Evolutionary conservation across 345 rosid species (phyloP).

Genomic region (Theobroma cacao): DNA sequence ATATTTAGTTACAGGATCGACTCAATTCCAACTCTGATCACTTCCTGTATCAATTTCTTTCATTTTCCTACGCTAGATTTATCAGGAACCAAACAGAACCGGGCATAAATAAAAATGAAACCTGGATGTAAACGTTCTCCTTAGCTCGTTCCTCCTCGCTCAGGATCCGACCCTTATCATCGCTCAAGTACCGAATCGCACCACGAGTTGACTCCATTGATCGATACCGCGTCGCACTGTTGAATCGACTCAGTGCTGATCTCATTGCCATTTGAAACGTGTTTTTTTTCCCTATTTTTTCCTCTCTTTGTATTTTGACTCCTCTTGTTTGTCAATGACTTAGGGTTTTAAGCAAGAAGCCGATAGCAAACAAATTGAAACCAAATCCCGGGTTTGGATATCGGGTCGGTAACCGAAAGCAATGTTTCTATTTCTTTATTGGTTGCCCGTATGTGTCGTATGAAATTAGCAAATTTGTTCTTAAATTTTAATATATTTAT

Average conservation of each 20-base stretch:
- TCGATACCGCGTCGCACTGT: constrained; percentile 27
- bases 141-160: constrained; percentile 87
- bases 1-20: too few relatives aligned
- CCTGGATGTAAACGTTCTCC: constrained; percentile 80
- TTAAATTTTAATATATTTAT: too few relatives aligned
- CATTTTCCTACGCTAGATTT: background rate
- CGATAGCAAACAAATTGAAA: background rate
- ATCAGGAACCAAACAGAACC: background rate
- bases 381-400: background rate
- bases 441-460: too few relatives aligned
- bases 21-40: background rate
- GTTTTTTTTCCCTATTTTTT: too few relatives aligned
- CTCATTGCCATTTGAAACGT: constrained; percentile 39
- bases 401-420: background rate
- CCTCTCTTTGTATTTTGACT: too few relatives aligned
- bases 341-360: background rate
- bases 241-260: constrained; percentile 32
- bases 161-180: constrained; percentile 63
- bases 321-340: background rate
- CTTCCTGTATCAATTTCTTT: background rate
- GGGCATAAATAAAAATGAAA: background rate
- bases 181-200: constrained; percentile 59
- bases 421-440: background rate
- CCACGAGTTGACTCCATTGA: constrained; percentile 48
- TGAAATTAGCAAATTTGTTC: too few relatives aligned